These are phyloP conservation scores for Paratinospora sagittata DNA, from an alignment of 164 flowering plant genomes.

Conservation along the genomic window DNA sequence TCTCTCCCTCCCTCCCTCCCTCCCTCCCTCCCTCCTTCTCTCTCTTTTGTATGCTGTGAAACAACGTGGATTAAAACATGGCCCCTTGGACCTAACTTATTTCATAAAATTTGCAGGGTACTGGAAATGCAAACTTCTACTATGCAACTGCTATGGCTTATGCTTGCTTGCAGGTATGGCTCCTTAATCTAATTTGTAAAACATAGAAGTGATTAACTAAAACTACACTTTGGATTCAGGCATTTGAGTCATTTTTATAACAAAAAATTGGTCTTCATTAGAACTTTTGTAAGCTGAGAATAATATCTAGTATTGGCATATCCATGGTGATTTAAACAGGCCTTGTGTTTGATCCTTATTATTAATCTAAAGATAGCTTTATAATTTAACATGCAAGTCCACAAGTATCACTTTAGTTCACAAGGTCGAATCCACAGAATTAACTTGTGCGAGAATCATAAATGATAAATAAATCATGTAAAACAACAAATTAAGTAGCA, in stretches of 20 bases:
- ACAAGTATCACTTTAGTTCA: no score
- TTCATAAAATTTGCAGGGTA: constrained; percentile 56
- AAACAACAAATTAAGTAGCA: no score
- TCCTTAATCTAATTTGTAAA: neutral
- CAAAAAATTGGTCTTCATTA: neutral
- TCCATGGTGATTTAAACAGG: no score
- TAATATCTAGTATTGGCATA: no score
- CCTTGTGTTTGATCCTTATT: no score
- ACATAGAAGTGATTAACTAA: neutral
- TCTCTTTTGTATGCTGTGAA: neutral
- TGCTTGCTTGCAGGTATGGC: constrained; percentile 84
- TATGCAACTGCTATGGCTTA: constrained; percentile 88
- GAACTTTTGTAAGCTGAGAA: neutral
- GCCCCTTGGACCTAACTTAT: neutral
- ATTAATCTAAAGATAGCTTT: no score
- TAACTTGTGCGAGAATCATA: no score
- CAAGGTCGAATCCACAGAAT: no score
- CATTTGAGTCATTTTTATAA: neutral
- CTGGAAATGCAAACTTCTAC: constrained; percentile 97
- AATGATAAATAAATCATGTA: no score
- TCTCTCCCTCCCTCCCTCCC: constrained; percentile 14
- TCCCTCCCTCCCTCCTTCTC: no score
- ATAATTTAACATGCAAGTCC: no score
- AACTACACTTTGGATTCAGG: neutral
- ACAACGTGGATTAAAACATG: neutral